Conservation (phyloP, 140 eudicot genomes). For the Flaveria floridana region DNA sequence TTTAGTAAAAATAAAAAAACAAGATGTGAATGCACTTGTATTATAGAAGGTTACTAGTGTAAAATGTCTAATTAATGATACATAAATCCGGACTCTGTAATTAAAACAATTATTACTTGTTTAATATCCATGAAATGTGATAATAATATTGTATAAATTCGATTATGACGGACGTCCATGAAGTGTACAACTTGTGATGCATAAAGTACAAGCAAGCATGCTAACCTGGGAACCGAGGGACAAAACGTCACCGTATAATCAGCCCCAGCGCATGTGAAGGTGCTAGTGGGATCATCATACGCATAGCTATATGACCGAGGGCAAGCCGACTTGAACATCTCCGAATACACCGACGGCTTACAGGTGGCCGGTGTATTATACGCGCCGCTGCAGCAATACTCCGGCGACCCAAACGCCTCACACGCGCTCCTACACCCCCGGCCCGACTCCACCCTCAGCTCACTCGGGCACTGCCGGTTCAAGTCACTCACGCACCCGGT, state of each 20-base stretch:
- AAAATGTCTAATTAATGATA: too few relatives aligned
- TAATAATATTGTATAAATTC: too few relatives aligned
- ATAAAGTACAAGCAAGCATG: neutral
- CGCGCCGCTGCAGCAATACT: constrained; percentile 96
- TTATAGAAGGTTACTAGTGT: too few relatives aligned
- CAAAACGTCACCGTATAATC: constrained; percentile 94
- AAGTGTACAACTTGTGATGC: neutral
- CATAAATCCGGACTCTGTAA: too few relatives aligned
- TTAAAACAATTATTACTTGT: too few relatives aligned
- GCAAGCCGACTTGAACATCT: constrained; percentile 79
- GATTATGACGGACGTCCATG: too few relatives aligned
- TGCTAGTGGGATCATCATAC: constrained; percentile 94
- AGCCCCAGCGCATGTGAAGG: constrained; percentile 88
- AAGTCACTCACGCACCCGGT: constrained; percentile 93
- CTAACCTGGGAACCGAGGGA: constrained; percentile 87
- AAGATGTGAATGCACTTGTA: too few relatives aligned
- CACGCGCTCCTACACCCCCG: constrained; percentile 96
- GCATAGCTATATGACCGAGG: constrained; percentile 98
- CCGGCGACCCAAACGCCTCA: constrained; percentile 82
- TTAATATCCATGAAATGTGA: too few relatives aligned
- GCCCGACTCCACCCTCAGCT: constrained; percentile 70
- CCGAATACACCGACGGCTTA: constrained; percentile 79
- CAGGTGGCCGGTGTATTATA: constrained; percentile 84
- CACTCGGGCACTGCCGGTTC: constrained; percentile 83
- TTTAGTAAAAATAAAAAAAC: too few relatives aligned